Evolutionary conservation across 2,329 filamentous ascomycete species (phyloP).

Genomic region (Penicillium sp.): DNA sequence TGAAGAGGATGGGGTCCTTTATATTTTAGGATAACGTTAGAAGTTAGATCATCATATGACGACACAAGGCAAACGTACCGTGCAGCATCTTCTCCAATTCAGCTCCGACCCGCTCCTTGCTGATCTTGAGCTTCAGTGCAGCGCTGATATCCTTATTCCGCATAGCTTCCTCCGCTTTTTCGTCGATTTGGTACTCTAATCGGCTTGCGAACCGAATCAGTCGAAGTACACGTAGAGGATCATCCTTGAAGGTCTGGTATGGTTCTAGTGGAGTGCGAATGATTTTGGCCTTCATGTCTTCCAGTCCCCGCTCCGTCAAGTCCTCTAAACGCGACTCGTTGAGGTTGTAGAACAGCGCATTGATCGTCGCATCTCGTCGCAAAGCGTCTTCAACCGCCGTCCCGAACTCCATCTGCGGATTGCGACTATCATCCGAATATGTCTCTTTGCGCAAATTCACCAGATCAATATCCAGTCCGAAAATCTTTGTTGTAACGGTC

Average conservation of each 20-base stretch:
- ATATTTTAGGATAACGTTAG: conserved; percentile 1
- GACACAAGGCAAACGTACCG: conserved; percentile 49
- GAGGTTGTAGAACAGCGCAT: conserved; percentile 94
- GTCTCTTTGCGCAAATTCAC: conserved; percentile 93
- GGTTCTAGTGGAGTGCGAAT: conserved; percentile 88
- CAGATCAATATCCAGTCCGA: conserved; percentile 88
- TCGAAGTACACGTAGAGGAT: conserved; percentile 83
- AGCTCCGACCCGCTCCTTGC: conserved; percentile 81
- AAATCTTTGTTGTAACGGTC: conserved; percentile 82
- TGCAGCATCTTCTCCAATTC: conserved; percentile 92
- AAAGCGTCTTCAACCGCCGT: conserved; percentile 88
- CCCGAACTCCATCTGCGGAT: conserved; percentile 91
- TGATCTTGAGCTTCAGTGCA: conserved; percentile 86
- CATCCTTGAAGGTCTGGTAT: conserved; percentile 90
- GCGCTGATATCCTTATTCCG: conserved; percentile 74
- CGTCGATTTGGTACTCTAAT: conserved; percentile 77
- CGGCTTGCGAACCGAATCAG: conserved; percentile 89
- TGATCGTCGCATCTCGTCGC: conserved; percentile 89
- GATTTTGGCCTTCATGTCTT: conserved; percentile 72
- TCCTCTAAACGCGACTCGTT: conserved; percentile 81
- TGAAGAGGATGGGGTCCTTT: conserved; percentile 44
- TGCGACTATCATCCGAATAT: conserved; percentile 85
- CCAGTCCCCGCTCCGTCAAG: conserved; percentile 73
- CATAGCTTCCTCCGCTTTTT: conserved; percentile 73
- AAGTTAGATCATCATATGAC: not conserved